Evolutionary conservation across 2,329 filamentous ascomycete genomes (phyloP).

Genomic region (Apiospora kogelbergensis): DNA sequence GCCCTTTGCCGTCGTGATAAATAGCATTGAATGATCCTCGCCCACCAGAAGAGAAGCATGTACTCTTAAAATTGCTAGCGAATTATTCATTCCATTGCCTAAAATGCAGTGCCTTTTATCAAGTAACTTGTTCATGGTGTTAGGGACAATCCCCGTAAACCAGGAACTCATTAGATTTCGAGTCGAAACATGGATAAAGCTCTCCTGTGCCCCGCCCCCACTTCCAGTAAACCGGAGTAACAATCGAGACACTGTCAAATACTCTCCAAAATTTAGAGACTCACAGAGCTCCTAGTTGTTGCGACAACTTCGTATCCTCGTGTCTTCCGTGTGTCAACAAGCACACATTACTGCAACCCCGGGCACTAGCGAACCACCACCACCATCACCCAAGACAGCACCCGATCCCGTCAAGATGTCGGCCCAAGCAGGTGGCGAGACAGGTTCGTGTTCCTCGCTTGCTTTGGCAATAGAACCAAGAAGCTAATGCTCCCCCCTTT

Average conservation of each 20-base stretch:
- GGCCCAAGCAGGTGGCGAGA: slow-evolving; percentile 6
- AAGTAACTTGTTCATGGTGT: not conserved
- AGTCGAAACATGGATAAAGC: slow-evolving; percentile 1
- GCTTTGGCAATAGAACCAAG: not conserved
- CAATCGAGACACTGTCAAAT: slow-evolving; percentile 6
- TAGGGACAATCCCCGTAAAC: not conserved
- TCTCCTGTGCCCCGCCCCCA: slow-evolving; percentile 2
- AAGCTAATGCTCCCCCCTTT: not conserved
- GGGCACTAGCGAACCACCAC: not conserved
- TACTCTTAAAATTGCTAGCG: not conserved
- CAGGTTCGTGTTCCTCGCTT: not conserved
- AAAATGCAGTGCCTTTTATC: too few species aligned
- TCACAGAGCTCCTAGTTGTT: not conserved
- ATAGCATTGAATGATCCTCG: not conserved
- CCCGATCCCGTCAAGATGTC: not conserved
- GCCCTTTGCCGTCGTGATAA: not conserved
- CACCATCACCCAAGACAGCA: not conserved
- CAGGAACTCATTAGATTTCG: not conserved
- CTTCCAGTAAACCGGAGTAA: slow-evolving; percentile 4
- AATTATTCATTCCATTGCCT: too few species aligned
- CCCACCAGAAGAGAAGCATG: not conserved
- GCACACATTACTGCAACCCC: not conserved
- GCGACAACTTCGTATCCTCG: not conserved
- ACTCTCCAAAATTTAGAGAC: not conserved
- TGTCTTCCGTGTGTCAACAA: not conserved